These are phyloP conservation scores for Calocybe cyanea DNA, from an alignment of 768 basidiomycete species.

Conservation along the genomic window DNA sequence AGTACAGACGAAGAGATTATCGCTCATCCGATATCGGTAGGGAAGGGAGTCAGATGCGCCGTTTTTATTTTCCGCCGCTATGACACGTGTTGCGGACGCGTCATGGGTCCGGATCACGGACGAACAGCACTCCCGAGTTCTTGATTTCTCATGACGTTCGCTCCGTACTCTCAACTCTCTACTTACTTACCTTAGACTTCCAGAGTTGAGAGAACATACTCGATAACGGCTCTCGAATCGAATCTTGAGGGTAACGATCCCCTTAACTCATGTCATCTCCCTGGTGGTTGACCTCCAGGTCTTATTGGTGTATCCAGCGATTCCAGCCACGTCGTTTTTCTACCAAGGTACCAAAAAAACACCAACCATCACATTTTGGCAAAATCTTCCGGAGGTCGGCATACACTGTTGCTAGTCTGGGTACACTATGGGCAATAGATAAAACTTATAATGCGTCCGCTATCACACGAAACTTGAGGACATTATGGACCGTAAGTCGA, in stretches of 20 bases:
- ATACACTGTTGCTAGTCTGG: conserved; percentile 36
- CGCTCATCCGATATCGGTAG: too few species aligned
- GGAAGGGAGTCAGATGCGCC: too few species aligned
- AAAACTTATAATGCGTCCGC: conserved; percentile 55
- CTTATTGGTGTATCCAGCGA: neutral
- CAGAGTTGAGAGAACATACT: too few species aligned
- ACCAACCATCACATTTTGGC: conserved; percentile 3
- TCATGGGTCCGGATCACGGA: too few species aligned
- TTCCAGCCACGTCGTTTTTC: neutral
- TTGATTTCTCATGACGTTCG: too few species aligned
- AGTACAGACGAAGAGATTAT: too few species aligned
- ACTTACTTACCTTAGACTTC: too few species aligned
- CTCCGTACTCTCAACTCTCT: too few species aligned
- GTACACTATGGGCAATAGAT: conserved; percentile 42
- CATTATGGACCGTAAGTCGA: conserved; percentile 44
- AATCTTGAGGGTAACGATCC: neutral
- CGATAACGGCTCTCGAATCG: too few species aligned
- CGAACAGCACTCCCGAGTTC: too few species aligned
- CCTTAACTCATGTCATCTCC: neutral
- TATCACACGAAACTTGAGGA: conserved; percentile 48
- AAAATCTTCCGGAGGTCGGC: conserved; percentile 28
- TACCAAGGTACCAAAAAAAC: neutral
- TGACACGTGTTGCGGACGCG: too few species aligned
- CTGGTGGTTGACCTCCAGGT: neutral
- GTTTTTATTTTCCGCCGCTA: too few species aligned